Evolutionary conservation across 1,139 yeast genomes (phyloP), one percentile per base, ranked within the genome.

Genomic region (Suhomyces atakaporum): DNA sequence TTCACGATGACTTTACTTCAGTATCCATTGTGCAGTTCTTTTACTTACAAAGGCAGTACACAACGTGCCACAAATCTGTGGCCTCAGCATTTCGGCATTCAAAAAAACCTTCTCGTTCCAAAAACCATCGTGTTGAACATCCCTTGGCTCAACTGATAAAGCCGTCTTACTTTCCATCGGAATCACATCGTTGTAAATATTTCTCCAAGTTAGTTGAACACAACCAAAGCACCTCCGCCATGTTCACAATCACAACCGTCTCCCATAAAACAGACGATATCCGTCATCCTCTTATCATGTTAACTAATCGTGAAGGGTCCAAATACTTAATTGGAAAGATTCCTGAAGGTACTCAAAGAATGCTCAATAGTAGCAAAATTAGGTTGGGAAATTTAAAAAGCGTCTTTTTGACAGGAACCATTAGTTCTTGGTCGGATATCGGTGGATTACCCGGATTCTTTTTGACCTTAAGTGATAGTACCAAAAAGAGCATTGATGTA

Each of bases 381-480:
- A 66, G 75, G 43, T 62, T 81, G 14, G 74, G 74, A 28, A 81
- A 77, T 46, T 62, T 88, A 23, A 72, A 76, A 37, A 77, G 80
- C 21, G 68, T 90, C 3, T 89, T 87, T 51, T 53, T 90, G 6
- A 81, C 96, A 0, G 98, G 98, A 2, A 68, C 67, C 10, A 47
- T 85, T 10, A 65, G 71, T 35, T 45, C 62, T 9, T 90, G 97
- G 97, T 60, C 74, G 5, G 73, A 81, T 15, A 65, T 89, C 5
- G 90, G 96, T 9, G 98, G 98, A 0, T 61, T 92, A 9, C 97
- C 97, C 0, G 98, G 98, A 0, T 64, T 88, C 49, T 77, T 90
- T 35, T 63, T 92, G 38, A 88, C 97, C 0, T 69, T 85, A n/a
- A 81, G 89, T 36, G 97, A 88, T 50, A 84, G 87, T 43, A 90